These are phyloP conservation scores for Backusella tuberculispora DNA, from an alignment of 192 early-diverging fungal genomes.

Conservation along the genomic window DNA sequence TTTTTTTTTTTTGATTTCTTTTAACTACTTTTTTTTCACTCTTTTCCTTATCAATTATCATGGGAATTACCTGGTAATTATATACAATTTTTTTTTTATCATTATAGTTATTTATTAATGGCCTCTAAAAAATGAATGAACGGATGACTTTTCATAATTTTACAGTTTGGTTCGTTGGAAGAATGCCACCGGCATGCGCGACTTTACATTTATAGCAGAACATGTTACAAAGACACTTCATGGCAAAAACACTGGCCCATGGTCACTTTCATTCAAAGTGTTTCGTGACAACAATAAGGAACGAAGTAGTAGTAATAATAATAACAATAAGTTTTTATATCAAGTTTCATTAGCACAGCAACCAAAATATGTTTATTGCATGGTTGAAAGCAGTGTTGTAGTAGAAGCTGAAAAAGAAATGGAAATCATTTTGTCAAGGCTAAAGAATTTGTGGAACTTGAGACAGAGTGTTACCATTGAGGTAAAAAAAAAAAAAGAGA, in stretches of 20 bases:
- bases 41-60: no score
- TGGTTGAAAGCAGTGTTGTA: constrained; percentile 51
- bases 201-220: constrained; percentile 42
- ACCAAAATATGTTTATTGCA: constrained; percentile 45
- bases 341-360: constrained; percentile 43
- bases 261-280: constrained; percentile 44
- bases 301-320: constrained; percentile 6
- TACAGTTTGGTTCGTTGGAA: constrained; percentile 45
- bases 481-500: constrained; percentile 26
- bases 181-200: constrained; percentile 47
- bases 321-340: constrained; percentile 37
- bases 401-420: constrained; percentile 57
- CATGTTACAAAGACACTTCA: constrained; percentile 43
- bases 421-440: constrained; percentile 48
- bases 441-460: constrained; percentile 56
- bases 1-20: no score
- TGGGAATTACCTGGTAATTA: no score
- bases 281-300: constrained; percentile 34
- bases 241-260: constrained; percentile 42
- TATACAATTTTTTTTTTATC: no score
- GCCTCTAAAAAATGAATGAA: no score
- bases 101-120: no score
- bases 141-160: no score
- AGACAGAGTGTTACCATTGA: constrained; percentile 55
- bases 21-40: no score